These are phyloP conservation scores for Globisporangium paddicum DNA, from an alignment of 352 stramenopile species.

Conservation along the genomic window DNA sequence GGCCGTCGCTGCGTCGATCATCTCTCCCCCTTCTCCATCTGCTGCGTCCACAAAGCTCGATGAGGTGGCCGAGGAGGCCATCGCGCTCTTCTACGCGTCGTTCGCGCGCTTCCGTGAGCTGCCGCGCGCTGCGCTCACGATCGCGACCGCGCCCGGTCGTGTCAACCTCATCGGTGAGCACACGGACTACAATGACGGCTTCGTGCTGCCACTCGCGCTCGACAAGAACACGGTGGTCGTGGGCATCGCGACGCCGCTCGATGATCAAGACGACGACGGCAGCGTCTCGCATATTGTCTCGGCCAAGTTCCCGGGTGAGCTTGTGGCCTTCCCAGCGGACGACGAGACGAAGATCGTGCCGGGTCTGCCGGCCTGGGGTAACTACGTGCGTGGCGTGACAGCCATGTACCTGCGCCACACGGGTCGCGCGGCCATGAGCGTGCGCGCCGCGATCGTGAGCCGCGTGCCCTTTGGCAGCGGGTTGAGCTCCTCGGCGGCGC, in stretches of 20 bases:
- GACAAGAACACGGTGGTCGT: slow-evolving; percentile 89
- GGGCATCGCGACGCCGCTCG: slow-evolving; percentile 28
- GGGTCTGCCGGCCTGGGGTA: slow-evolving; percentile 74
- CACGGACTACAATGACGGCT: slow-evolving; percentile 96
- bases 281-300: slow-evolving; percentile 40
- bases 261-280: slow-evolving; percentile 19
- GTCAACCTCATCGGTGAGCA: slow-evolving; percentile 97
- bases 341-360: slow-evolving; percentile 47
- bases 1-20: slow-evolving; percentile 6
- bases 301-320: slow-evolving; percentile 44
- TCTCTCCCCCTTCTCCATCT: neutral
- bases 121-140: slow-evolving; percentile 38
- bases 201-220: slow-evolving; percentile 93
- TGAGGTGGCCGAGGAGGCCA: slow-evolving; percentile 40
- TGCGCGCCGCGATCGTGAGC: slow-evolving; percentile 85
- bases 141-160: slow-evolving; percentile 83
- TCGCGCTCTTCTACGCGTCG: slow-evolving; percentile 55
- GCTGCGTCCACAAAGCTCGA: slow-evolving; percentile 14
- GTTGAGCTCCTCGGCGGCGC: slow-evolving; percentile 89
- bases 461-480: slow-evolving; percentile 92
- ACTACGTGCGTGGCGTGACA: slow-evolving; percentile 94
- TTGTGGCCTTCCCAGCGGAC: slow-evolving; percentile 45
- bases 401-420: slow-evolving; percentile 82
- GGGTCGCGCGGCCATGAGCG: slow-evolving; percentile 42
- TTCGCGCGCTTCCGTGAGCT: slow-evolving; percentile 34